Conservation (phyloP, 148 eudicot genomes). For the Talinum fruticosum region DNA sequence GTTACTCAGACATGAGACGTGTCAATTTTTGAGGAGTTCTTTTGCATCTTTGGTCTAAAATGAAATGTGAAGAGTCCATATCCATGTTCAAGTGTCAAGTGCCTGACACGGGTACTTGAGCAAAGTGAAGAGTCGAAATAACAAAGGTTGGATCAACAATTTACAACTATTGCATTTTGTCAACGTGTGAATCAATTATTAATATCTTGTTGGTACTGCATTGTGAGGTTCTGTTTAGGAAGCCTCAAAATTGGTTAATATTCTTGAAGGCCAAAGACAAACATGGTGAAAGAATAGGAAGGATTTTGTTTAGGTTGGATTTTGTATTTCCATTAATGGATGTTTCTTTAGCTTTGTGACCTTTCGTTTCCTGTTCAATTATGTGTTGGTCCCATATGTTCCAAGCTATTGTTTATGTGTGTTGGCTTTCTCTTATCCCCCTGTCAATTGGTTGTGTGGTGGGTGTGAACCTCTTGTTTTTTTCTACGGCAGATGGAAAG, state of each 20-base stretch:
- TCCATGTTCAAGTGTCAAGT: no score
- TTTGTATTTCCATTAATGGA: background rate
- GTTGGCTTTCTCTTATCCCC: background rate
- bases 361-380: background rate
- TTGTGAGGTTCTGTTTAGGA: background rate
- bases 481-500: slow-evolving; percentile 31
- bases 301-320: no score
- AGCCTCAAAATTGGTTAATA: background rate
- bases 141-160: no score
- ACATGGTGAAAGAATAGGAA: no score
- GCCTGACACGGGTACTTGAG: no score
- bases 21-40: no score
- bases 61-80: no score
- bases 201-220: background rate
- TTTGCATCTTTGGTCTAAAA: no score
- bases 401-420: background rate
- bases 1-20: no score
- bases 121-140: no score
- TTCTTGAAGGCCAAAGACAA: background rate
- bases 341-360: background rate
- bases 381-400: background rate
- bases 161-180: background rate
- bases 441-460: background rate
- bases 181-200: background rate
- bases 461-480: background rate